Conservation (phyloP, 2,329 filamentous ascomycete genomes). For the Zymoseptoria passerinii region DNA sequence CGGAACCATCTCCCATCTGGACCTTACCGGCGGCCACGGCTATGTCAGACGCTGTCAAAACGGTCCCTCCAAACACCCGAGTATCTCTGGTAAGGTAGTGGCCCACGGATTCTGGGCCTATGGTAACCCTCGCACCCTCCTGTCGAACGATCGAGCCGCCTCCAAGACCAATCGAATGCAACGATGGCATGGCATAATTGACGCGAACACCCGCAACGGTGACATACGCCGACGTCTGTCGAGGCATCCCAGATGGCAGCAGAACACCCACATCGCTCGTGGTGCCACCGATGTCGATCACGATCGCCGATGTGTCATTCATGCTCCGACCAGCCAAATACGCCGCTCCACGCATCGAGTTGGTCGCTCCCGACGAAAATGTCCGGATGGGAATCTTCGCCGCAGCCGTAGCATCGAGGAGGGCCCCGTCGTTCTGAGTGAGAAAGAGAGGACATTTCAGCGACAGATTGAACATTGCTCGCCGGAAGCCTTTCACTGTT, state of each 20-base stretch:
- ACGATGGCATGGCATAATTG: constrained; percentile 37
- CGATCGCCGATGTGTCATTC: constrained; percentile 37
- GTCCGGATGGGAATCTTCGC: constrained; percentile 43
- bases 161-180: constrained; percentile 49
- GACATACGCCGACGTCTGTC: constrained; percentile 53
- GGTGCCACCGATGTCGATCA: constrained; percentile 59
- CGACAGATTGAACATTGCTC: constrained; percentile 38
- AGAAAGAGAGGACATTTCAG: constrained; percentile 44
- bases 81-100: constrained; percentile 43
- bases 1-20: constrained; percentile 19
- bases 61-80: constrained; percentile 46
- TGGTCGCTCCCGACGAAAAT: constrained; percentile 45
- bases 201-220: constrained; percentile 54
- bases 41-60: constrained; percentile 48
- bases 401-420: constrained; percentile 41
- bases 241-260: constrained; percentile 52
- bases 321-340: constrained; percentile 42
- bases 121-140: constrained; percentile 29
- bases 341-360: constrained; percentile 48
- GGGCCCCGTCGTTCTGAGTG: constrained; percentile 46
- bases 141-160: constrained; percentile 43
- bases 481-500: constrained; percentile 40
- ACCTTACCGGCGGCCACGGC: constrained; percentile 31
- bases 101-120: constrained; percentile 53
- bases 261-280: constrained; percentile 56